Base-by-base conservation (phyloP, 352 stramenopile species). In the Discostella stelligera region DNA sequence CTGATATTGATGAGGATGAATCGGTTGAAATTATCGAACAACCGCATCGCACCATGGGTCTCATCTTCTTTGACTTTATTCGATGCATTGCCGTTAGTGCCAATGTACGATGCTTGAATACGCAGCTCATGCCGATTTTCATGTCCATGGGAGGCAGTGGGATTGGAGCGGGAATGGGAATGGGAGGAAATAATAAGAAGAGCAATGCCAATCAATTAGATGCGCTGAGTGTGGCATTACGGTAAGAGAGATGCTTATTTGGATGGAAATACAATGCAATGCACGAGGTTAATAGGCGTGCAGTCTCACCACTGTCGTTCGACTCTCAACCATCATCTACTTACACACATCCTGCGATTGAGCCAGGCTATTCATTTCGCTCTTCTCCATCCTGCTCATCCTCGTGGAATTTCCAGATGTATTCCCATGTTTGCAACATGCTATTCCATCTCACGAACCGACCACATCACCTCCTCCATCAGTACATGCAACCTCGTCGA, bases 371-470 rank as follows among this genome's bases (percentile, higher is more conserved):
- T 89, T 89, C 58, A 79, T 91, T 55, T 71, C 73, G 23, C 11
- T 86, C 4, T 91, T 90, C 73, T 77, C 66, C 50, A 25, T 89
- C 7, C 37, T 86, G 1, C 80, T 90, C 44, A 69, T 89, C 30
- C n/a, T 85, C 0, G 72, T 89, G 9, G 86, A 91, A 81, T 81
- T 71, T 23, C 71, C 82, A 67, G 46, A 71, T 6, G 69, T 77
- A 10, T 75, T 89, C 30, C 55, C 74, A 49, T 86, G 77, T 54
- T 41, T 90, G 0, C 56, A 66, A 32, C 41, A 79, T 49, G 66
- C 63, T 3, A 9, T 21, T 37, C 37, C 32, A 32, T 60, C 52
- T 16, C 11, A 44, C 11, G 14, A 56, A 56, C 6, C 14, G 5
- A 32, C 13, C 70, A 84, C 32, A 20, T 83, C 30, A 71, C 79